phyloP scores from a whole-genome alignment of 208 protist species.

The Entamoeba invadens region DNA sequence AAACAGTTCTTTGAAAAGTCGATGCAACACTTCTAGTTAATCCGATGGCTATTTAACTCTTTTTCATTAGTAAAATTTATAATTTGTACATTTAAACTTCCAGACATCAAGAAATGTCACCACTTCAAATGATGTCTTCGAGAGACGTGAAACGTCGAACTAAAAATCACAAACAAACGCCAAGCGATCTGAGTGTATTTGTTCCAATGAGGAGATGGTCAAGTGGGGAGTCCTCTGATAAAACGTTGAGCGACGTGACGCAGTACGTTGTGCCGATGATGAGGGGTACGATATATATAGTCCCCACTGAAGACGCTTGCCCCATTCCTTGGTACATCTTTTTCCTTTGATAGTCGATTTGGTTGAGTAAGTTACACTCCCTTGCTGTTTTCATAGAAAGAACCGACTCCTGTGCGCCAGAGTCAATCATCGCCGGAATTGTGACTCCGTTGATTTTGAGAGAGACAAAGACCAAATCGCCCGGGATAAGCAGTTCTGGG shows the following conservation, averaged over 20 bases:
- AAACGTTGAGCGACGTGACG: not conserved
- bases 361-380: not conserved
- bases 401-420: not conserved
- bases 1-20: not conserved
- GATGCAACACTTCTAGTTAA: no score
- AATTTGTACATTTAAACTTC: no score
- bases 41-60: no score
- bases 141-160: no score
- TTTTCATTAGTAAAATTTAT: no score
- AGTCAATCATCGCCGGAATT: not conserved
- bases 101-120: no score
- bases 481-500: not conserved
- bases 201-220: not conserved
- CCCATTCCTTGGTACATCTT: not conserved
- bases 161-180: no score
- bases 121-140: no score
- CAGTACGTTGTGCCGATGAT: not conserved
- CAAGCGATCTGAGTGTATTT: not conserved
- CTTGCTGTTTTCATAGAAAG: not conserved
- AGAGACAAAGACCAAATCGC: not conserved
- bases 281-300: not conserved
- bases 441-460: not conserved
- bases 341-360: not conserved
- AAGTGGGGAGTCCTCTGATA: not conserved
- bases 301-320: not conserved